These are phyloP conservation scores for Lizonia empirigonia DNA, from an alignment of 2,329 filamentous ascomycete genomes.

Conservation along the genomic window DNA sequence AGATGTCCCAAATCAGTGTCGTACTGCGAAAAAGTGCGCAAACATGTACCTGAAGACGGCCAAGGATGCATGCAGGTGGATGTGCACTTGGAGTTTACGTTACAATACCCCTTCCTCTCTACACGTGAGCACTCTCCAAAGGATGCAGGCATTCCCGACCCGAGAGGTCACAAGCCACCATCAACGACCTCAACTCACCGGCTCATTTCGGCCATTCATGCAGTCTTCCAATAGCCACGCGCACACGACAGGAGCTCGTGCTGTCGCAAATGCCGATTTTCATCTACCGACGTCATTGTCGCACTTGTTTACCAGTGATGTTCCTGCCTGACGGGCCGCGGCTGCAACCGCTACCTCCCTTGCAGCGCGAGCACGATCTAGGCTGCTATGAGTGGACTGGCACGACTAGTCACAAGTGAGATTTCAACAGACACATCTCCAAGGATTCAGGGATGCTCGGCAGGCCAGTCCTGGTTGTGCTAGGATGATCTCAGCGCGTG, in stretches of 20 bases:
- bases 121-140: conserved; percentile 1
- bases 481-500: not conserved
- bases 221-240: conserved; percentile 19
- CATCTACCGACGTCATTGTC: conserved; percentile 14
- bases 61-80: no score
- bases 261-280: conserved; percentile 6
- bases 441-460: not conserved
- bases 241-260: conserved; percentile 5
- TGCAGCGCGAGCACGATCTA: conserved; percentile 8
- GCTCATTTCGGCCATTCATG: conserved; percentile 13
- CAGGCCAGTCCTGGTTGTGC: not conserved
- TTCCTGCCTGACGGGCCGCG: not conserved
- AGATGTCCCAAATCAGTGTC: no score
- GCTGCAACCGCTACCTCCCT: conserved; percentile 3
- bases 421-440: not conserved
- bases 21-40: not conserved
- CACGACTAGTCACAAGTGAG: not conserved
- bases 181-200: conserved; percentile 10
- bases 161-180: conserved; percentile 31
- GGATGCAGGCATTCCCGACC: conserved; percentile 13
- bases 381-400: not conserved
- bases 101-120: conserved; percentile 9
- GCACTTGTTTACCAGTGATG: not conserved
- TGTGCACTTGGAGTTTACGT: conserved; percentile 4
- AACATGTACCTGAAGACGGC: not conserved